phyloP scores from a whole-genome alignment of 768 basidiomycete genomes.

The Clavulina sp. region DNA sequence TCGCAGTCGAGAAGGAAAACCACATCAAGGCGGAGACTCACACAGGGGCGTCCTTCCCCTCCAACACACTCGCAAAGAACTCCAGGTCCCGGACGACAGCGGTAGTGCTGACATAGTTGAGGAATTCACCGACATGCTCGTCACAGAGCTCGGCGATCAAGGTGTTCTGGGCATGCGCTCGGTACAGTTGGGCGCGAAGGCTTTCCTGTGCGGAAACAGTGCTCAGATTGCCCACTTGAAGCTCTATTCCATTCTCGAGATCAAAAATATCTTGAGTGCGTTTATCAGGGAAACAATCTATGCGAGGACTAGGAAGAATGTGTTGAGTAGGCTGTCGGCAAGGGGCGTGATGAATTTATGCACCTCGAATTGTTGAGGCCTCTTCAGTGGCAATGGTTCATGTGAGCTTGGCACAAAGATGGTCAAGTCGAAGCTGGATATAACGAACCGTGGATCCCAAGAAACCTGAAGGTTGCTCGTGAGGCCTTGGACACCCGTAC shows the following conservation, averaged over 20 bases:
- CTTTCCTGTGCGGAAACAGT: conserved; percentile 12
- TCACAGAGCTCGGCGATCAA: conserved; percentile 16
- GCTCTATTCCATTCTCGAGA: conserved; percentile 14
- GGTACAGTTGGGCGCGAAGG: conserved; percentile 14
- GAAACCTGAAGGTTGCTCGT: background rate
- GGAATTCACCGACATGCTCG: conserved; percentile 16
- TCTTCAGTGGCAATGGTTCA: no score
- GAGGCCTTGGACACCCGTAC: background rate
- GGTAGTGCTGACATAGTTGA: conserved; percentile 19
- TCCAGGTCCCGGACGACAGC: conserved; percentile 21
- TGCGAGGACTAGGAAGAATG: conserved; percentile 13
- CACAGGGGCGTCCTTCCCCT: conserved; percentile 17
- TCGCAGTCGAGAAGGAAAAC: background rate
- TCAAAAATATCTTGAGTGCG: conserved; percentile 15
- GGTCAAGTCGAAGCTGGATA: background rate
- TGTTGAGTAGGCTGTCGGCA: background rate
- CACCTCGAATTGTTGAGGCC: conserved; percentile 20
- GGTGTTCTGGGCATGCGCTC: conserved; percentile 14
- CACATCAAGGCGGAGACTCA: background rate
- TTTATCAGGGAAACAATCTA: conserved; percentile 16
- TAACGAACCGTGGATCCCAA: background rate
- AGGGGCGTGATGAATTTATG: background rate
- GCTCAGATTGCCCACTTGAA: conserved; percentile 15
- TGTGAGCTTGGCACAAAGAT: conserved; percentile 16
- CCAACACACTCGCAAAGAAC: conserved; percentile 15